Evolutionary conservation across 768 basidiomycete species (phyloP), one percentile per base, ranked within the genome.

Genomic region (Xerocomus potaroensis): DNA sequence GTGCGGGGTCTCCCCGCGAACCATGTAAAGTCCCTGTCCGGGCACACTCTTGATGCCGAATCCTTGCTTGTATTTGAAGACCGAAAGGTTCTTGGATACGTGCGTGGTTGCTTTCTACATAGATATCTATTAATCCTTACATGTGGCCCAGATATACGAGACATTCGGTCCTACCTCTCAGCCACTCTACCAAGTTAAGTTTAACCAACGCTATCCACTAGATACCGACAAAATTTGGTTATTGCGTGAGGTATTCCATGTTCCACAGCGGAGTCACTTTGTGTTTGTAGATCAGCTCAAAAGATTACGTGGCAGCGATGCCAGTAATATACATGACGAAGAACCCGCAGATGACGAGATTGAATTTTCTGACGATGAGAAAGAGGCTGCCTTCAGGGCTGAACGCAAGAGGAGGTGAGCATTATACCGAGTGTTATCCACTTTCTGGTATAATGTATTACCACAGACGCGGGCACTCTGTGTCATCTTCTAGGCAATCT

Each of bases 291-390:
- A 76, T 30, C 78, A 83, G 37, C 75, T 97, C 37, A 77, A 78
- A 49, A 73, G 69, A 15, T 62, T 80, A 51, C 93, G 84, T 61
- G 95, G 94, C 33, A 92, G 89, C 53, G 95, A 98, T 56, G 95
- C 95, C 18, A 91, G 88, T 59, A 98, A 97, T 61, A 74, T 92
- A 9, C 81, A 92, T 55, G 95, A 98, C 60, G 95, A 98, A 66
- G 95, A 98, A 63, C 84, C 90, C 3, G 87, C 74, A 2, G 92
- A 90, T 16, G 80, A 91, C 45, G 95, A 97, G 60, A 59, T 90
- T 24, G 95, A 98, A 62, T 98, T 94, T 67, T 92, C 89, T 3
- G 95, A 98, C 54, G 95, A 98, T 55, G 95, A 98, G 63, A 77
- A 83, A 45, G 95, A 98, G 64, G 80, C 81, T 15, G 82, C 80